Percentiles rank a stretch among this genome's conserved stretches.
Conservation (phyloP, 352 stramenopile species). For the Hyphochytrium catenoides region DNA sequence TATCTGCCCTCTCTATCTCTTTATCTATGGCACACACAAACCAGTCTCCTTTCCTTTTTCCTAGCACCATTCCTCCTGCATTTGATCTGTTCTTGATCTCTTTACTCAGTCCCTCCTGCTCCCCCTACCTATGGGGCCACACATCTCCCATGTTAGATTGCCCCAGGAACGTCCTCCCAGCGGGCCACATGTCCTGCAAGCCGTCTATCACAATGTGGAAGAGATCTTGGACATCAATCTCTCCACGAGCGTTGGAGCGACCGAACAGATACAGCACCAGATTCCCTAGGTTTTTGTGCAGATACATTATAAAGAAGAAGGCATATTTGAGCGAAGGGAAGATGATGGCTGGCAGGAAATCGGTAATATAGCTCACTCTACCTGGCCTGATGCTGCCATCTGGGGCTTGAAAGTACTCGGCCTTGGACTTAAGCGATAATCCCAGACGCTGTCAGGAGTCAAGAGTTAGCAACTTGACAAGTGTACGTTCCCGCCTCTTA, state of each 20-base stretch:
- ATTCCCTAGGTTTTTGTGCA: conserved; percentile 24
- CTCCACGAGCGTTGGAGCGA: conserved; percentile 19
- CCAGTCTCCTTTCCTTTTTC: not conserved
- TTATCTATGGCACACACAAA: conserved; percentile 19
- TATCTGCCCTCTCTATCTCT: too few relatives aligned
- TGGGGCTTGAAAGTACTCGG: too few relatives aligned
- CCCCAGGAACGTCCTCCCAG: conserved; percentile 31
- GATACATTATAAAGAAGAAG: too few relatives aligned
- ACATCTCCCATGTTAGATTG: conserved; percentile 58
- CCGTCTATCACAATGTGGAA: conserved; percentile 53
- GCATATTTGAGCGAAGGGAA: too few relatives aligned
- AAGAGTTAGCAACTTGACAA: too few relatives aligned
- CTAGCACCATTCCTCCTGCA: conserved; percentile 2
- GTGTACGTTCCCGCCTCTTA: too few relatives aligned
- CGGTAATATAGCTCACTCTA: too few relatives aligned
- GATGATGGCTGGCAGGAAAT: too few relatives aligned
- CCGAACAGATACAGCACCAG: conserved; percentile 44
- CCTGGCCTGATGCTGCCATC: too few relatives aligned
- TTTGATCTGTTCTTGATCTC: too few relatives aligned
- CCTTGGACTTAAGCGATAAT: too few relatives aligned
- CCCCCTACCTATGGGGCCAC: conserved; percentile 31
- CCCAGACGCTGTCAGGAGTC: too few relatives aligned
- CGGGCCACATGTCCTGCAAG: conserved; percentile 54
- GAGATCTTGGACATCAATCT: conserved; percentile 34
- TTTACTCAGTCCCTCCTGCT: conserved; percentile 4